phyloP scores from a whole-genome alignment of 2,329 filamentous ascomycete genomes.

The Colletotrichum sp. region DNA sequence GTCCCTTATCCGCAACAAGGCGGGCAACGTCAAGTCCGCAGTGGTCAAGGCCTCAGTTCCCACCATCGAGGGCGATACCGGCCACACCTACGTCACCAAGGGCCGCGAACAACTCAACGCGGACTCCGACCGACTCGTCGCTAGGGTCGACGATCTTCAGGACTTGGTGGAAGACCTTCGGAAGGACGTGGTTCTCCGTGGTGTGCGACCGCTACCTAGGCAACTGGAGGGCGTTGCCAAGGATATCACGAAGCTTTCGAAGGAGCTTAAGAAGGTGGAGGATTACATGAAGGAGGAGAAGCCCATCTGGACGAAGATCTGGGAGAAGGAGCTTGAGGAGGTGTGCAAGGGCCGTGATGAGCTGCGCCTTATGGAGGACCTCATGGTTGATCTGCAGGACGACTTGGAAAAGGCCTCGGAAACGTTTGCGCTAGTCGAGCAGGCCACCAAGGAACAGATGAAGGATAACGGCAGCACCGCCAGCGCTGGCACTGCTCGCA shows the following conservation, averaged over 20 bases:
- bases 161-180: slow-evolving; percentile 95
- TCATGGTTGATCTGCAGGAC: slow-evolving; percentile 89
- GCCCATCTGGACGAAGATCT: slow-evolving; percentile 98
- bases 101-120: slow-evolving; percentile 87
- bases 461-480: slow-evolving; percentile 67
- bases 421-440: slow-evolving; percentile 93
- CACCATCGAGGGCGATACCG: slow-evolving; percentile 75
- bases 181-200: slow-evolving; percentile 93
- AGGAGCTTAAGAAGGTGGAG: slow-evolving; percentile 92
- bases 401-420: slow-evolving; percentile 94
- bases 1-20: slow-evolving; percentile 81
- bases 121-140: slow-evolving; percentile 90
- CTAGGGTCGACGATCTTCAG: slow-evolving; percentile 94
- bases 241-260: slow-evolving; percentile 80
- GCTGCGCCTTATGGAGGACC: slow-evolving; percentile 93
- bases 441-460: slow-evolving; percentile 98
- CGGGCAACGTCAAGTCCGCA: slow-evolving; percentile 76
- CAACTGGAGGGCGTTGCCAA: slow-evolving; percentile 90
- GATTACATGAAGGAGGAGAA: slow-evolving; percentile 92
- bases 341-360: slow-evolving; percentile 96
- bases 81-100: slow-evolving; percentile 81
- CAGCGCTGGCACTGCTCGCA: slow-evolving; percentile 55
- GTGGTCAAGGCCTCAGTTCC: slow-evolving; percentile 75
- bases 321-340: slow-evolving; percentile 95
- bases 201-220: slow-evolving; percentile 86